A percentile compares a stretch with the other conserved stretches of the same genome.
Conservation (phyloP, 345 rosid species). For the Hibiscus mutabilis region DNA sequence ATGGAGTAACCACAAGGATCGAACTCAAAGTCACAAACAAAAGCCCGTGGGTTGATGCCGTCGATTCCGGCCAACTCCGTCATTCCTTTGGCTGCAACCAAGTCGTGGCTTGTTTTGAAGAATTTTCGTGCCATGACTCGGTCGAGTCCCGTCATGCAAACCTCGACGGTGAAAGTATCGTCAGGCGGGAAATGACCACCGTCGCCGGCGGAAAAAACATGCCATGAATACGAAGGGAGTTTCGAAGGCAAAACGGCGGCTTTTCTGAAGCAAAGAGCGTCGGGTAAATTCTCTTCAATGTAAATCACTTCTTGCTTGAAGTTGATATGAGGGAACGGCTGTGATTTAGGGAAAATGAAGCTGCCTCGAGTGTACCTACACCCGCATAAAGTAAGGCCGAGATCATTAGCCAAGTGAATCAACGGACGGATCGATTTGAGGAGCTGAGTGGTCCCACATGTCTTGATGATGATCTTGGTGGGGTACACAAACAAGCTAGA, state of each 20-base stretch:
- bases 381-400: conserved; percentile 51
- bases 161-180: conserved; percentile 52
- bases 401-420: conserved; percentile 45
- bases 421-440: conserved; percentile 87
- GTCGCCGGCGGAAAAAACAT: conserved; percentile 65
- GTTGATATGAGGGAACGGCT: conserved; percentile 82
- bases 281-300: conserved; percentile 59
- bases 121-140: conserved; percentile 49
- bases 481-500: conserved; percentile 94
- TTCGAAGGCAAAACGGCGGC: conserved; percentile 75
- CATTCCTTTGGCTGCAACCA: conserved; percentile 59
- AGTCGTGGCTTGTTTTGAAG: conserved; percentile 54
- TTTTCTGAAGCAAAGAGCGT: conserved; percentile 50
- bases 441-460: conserved; percentile 96
- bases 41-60: conserved; percentile 56
- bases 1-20: conserved; percentile 99
- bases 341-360: conserved; percentile 83
- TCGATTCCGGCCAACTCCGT: conserved; percentile 69
- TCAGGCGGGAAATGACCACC: conserved; percentile 18
- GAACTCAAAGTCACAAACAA: conserved; percentile 80
- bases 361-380: conserved; percentile 90
- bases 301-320: conserved; percentile 70
- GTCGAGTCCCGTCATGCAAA: conserved; percentile 97
- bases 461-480: conserved; percentile 87
- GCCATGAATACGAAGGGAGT: conserved; percentile 67